These are phyloP conservation scores for Grammothele lineata DNA, from an alignment of 768 basidiomycete genomes.

Conservation along the genomic window DNA sequence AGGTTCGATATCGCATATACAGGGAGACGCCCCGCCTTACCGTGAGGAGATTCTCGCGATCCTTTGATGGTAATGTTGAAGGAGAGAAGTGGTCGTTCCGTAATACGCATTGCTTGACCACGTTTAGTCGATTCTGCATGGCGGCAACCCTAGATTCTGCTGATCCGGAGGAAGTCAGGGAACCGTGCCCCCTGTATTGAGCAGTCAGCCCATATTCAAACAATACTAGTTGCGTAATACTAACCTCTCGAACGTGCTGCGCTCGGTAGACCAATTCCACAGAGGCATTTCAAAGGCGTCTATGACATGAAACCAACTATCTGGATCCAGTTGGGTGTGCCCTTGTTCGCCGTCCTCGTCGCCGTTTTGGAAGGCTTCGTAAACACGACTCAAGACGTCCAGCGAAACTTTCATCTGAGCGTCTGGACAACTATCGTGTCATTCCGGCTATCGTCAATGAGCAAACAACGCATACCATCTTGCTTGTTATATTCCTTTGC, in stretches of 20 bases:
- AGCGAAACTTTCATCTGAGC: constrained; percentile 80
- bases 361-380: constrained; percentile 68
- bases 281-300: constrained; percentile 95
- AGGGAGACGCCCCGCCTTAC: constrained; percentile 37
- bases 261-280: constrained; percentile 86
- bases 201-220: too few species aligned
- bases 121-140: constrained; percentile 79
- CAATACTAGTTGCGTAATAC: too few species aligned
- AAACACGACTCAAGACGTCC: constrained; percentile 63
- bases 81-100: constrained; percentile 98
- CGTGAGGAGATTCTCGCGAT: constrained; percentile 84
- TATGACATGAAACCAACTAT: constrained; percentile 76
- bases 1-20: constrained; percentile 1
- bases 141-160: constrained; percentile 78
- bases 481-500: constrained; percentile 88
- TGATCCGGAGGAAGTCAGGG: constrained; percentile 73
- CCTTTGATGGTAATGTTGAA: constrained; percentile 85
- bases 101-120: constrained; percentile 90
- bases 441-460: neutral
- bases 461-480: constrained; percentile 51
- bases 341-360: constrained; percentile 41
- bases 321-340: constrained; percentile 69
- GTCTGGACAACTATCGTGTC: constrained; percentile 38
- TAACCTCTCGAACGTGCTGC: constrained; percentile 86
- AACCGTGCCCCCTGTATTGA: constrained; percentile 50